Evolutionary conservation across 805 yeast genomes (phyloP), one percentile per base, ranked within the genome.

Genomic region (Spencermartinsiella europaea): DNA sequence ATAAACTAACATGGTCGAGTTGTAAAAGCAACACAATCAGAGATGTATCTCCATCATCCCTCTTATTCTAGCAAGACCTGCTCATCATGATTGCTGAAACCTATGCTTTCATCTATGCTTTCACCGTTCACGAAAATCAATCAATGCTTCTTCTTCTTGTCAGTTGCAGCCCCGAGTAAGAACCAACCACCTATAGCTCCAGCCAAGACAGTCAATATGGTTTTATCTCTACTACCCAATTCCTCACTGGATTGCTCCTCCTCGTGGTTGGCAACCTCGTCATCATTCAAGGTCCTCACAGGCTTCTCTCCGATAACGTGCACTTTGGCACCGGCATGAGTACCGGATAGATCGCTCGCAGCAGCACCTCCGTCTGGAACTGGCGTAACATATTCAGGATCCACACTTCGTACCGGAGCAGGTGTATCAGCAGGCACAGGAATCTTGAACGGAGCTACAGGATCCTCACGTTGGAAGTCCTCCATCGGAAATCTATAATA

Each of bases 151-250:
- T 50, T 37, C 50, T 51, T 49, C 42, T 50, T 51, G 31, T 48
- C 35, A 5, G 25, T 33, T 14, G 44, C 21, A 14, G 46, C 16
- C 65, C 65, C 61, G 16, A 64, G 42, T 7, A 54, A 50, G 68
- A 69, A 66, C 70, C 72, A 66, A 5, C 60, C 65, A 0, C 61
- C 61, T 7, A 68, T 59, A 8, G 53, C 62, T 3, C 58, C 68
- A 1, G 58, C 57, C 33, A 68, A 50, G 1, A 60, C 61, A 7
- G 57, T 49, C 21, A 68, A 53, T 43, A 65, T 52, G 14, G 58
- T 41, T 57, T 62, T 65, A 49, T 68, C 72, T 16, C 59, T 54
- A 5, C 56, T 34, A 10, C 58, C 50, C 34, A 66, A 21, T 27
- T 53, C 48, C n/a, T 44, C 44, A 15, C 51, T 31, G 35, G 43